These are phyloP conservation scores for Rhodomyrtus psidioides DNA, from an alignment of 441 rosid species.

Conservation along the genomic window DNA sequence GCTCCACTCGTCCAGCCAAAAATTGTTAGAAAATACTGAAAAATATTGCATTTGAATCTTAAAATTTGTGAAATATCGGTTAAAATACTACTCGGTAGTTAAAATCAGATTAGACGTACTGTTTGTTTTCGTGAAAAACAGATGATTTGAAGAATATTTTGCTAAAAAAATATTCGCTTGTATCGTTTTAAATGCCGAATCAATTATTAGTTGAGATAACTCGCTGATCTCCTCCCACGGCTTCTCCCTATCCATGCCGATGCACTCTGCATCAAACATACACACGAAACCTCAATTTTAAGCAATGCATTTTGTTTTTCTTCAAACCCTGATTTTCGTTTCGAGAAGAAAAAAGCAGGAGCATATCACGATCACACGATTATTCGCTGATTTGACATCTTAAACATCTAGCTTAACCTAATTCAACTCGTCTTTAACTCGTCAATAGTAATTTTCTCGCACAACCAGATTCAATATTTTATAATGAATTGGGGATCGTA, in stretches of 20 bases:
- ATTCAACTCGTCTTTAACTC: no score
- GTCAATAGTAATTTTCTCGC: accelerated
- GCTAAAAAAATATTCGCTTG: no score
- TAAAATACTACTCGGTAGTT: not conserved
- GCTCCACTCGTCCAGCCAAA: not conserved
- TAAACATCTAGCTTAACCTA: not conserved
- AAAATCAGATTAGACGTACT: not conserved
- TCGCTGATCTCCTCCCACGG: not conserved
- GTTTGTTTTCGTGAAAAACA: no score
- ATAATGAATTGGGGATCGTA: not conserved
- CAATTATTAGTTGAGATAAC: not conserved
- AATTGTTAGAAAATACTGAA: not conserved
- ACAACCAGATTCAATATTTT: accelerated
- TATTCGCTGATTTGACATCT: not conserved
- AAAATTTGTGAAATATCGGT: not conserved
- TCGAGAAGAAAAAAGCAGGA: not conserved
- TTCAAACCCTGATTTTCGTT: not conserved
- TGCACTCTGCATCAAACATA: not conserved
- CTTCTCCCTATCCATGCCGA: not conserved
- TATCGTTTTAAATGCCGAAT: not conserved
- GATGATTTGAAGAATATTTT: no score
- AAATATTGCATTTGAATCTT: not conserved
- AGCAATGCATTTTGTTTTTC: not conserved
- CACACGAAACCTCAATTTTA: not conserved
- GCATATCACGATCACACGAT: no score